A percentile compares a stretch with the other conserved stretches of the same genome.
Conservation (phyloP, 805 yeast species). For the Hanseniaspora guilliermondii region DNA sequence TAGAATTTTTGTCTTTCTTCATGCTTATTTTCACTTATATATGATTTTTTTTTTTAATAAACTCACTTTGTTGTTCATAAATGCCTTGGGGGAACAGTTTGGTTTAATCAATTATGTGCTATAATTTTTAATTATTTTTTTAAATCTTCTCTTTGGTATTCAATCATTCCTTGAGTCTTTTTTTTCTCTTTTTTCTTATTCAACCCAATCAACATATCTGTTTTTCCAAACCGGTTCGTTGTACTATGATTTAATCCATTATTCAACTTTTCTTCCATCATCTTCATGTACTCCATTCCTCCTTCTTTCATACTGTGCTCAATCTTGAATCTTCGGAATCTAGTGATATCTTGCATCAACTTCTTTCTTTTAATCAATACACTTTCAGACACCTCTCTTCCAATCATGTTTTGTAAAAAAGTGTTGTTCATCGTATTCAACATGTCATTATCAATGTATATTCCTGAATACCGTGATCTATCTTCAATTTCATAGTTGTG, state of each 20-base stretch:
- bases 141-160: background rate
- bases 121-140: background rate
- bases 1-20: too few relatives aligned
- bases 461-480: background rate
- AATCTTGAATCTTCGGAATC: conserved; percentile 7
- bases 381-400: background rate
- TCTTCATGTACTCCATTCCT: background rate
- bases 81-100: too few relatives aligned
- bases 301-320: background rate
- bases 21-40: too few relatives aligned
- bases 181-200: background rate
- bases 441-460: background rate
- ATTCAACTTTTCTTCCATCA: background rate
- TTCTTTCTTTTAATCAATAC: background rate
- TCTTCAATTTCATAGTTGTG: conserved; percentile 4
- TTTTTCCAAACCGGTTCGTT: background rate
- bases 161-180: background rate
- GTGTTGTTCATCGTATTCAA: background rate
- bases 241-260: background rate
- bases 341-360: conserved; percentile 4
- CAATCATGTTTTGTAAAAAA: too few relatives aligned
- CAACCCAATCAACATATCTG: background rate
- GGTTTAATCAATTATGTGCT: too few relatives aligned
- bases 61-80: too few relatives aligned
- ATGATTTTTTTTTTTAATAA: background rate